A percentile compares a stretch with the other conserved stretches of the same genome.
These are phyloP conservation scores for Boletus subcaerulescens DNA, from an alignment of 768 basidiomycete species.

Conservation along the genomic window DNA sequence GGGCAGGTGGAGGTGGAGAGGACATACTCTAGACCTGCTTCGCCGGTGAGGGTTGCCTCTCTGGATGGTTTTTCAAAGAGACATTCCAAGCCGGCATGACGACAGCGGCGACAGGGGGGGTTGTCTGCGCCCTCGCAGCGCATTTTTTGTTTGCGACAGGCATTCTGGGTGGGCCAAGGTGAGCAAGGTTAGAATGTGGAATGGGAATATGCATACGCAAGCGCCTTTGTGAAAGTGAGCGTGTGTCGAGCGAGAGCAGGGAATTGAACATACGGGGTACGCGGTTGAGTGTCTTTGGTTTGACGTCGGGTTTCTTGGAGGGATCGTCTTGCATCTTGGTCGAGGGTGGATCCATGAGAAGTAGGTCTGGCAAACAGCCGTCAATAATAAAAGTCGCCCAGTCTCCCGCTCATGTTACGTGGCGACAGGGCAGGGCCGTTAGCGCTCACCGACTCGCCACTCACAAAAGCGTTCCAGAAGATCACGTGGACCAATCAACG, in stretches of 20 bases:
- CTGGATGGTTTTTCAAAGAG: constrained; percentile 92
- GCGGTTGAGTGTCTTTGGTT: constrained; percentile 79
- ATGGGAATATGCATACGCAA: constrained; percentile 51
- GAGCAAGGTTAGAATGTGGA: background rate
- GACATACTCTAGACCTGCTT: constrained; percentile 85
- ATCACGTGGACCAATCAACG: background rate
- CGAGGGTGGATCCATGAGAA: constrained; percentile 23
- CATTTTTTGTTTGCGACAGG: constrained; percentile 97
- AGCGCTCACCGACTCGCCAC: no score
- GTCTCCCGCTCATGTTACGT: background rate
- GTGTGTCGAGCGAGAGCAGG: background rate
- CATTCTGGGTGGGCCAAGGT: constrained; percentile 58
- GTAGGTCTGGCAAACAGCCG: constrained; percentile 13
- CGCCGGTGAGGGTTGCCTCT: constrained; percentile 83
- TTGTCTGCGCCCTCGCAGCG: constrained; percentile 95
- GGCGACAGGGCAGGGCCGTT: background rate
- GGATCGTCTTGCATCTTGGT: constrained; percentile 49
- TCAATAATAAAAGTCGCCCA: constrained; percentile 20
- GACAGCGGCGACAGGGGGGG: constrained; percentile 93
- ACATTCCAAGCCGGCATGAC: constrained; percentile 86
- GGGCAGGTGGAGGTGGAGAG: background rate
- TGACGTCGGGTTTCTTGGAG: constrained; percentile 58
- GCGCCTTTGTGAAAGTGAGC: constrained; percentile 52
- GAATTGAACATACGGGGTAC: constrained; percentile 67
- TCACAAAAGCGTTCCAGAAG: no score